These are phyloP conservation scores for Colletotrichum liriopes DNA, from an alignment of 2,329 filamentous ascomycete species.

Conservation along the genomic window DNA sequence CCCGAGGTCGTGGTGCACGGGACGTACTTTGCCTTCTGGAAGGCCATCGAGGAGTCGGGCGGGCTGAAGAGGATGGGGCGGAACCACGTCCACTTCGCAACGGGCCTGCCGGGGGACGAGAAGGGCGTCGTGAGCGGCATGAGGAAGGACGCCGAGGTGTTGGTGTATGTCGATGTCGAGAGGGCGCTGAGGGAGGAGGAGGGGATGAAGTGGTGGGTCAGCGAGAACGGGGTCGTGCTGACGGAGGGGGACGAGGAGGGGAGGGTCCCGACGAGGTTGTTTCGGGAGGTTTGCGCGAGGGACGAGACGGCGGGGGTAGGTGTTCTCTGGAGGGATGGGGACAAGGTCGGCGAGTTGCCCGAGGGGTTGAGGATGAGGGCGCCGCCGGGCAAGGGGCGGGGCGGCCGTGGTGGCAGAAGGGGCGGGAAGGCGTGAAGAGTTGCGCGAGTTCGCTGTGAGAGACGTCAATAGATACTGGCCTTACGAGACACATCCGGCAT, in stretches of 20 bases:
- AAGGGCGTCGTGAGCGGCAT: conserved; percentile 81
- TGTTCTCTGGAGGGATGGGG: conserved; percentile 80
- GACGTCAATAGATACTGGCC: not conserved
- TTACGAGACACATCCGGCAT: not conserved
- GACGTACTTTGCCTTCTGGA: conserved; percentile 88
- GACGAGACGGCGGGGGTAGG: conserved; percentile 62
- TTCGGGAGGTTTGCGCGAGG: conserved; percentile 76
- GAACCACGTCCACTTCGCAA: conserved; percentile 92
- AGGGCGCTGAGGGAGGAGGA: conserved; percentile 72
- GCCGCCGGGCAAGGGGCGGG: conserved; percentile 65
- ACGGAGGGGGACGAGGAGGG: conserved; percentile 73
- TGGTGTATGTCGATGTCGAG: conserved; percentile 83
- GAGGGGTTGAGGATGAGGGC: conserved; percentile 65
- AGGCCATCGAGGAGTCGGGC: conserved; percentile 80
- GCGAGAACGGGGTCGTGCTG: conserved; percentile 84
- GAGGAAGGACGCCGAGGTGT: conserved; percentile 81
- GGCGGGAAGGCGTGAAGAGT: conserved; percentile 42
- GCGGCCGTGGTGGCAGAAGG: conserved; percentile 55
- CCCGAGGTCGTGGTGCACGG: conserved; percentile 85
- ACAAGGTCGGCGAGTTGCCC: conserved; percentile 78
- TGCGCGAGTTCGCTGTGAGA: too few relatives aligned
- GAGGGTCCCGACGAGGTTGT: conserved; percentile 78
- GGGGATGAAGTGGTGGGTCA: conserved; percentile 81
- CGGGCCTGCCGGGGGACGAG: conserved; percentile 73
- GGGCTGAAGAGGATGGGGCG: conserved; percentile 86